These are phyloP conservation scores for Gossypium bickii DNA, from an alignment of 345 rosid genomes.

Conservation along the genomic window DNA sequence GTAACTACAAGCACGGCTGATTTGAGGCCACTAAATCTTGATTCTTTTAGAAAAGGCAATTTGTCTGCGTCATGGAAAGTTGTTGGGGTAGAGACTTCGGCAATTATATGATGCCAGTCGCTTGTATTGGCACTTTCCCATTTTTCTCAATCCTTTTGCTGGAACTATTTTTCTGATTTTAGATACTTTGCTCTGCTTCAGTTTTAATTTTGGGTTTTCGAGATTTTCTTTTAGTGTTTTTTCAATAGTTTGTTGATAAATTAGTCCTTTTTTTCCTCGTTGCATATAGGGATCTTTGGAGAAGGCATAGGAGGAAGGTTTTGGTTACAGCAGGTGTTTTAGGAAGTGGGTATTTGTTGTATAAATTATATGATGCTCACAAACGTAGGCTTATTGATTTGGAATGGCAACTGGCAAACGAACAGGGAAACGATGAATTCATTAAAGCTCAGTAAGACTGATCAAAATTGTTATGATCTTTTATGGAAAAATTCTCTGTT, in stretches of 20 bases:
- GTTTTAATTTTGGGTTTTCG: neutral
- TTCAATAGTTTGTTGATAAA: neutral
- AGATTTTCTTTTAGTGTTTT: neutral
- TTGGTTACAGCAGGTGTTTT: slow-evolving; percentile 60
- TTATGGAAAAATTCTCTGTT: slow-evolving; percentile 5
- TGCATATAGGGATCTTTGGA: slow-evolving; percentile 67
- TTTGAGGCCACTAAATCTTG: no score
- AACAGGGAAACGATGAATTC: slow-evolving; percentile 63
- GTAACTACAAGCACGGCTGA: no score
- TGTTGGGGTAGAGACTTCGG: no score
- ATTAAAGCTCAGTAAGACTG: slow-evolving; percentile 78
- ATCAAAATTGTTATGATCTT: slow-evolving; percentile 3
- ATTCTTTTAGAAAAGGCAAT: no score
- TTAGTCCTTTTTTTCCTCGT: slow-evolving; percentile 10
- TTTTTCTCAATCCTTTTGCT: no score
- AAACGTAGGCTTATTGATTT: slow-evolving; percentile 56
- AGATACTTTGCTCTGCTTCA: slow-evolving; percentile 4
- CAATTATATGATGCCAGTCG: no score
- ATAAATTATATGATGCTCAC: slow-evolving; percentile 71
- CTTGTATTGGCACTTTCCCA: no score
- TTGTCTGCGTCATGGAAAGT: no score
- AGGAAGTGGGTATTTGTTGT: slow-evolving; percentile 82
- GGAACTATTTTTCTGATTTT: no score
- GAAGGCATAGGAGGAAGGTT: slow-evolving; percentile 76
- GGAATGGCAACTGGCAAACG: slow-evolving; percentile 53